A percentile compares a stretch with the other conserved stretches of the same genome.
phyloP scores from a whole-genome alignment of 371 early-diverging fungal species.

The Rhizopus arrhizus region DNA sequence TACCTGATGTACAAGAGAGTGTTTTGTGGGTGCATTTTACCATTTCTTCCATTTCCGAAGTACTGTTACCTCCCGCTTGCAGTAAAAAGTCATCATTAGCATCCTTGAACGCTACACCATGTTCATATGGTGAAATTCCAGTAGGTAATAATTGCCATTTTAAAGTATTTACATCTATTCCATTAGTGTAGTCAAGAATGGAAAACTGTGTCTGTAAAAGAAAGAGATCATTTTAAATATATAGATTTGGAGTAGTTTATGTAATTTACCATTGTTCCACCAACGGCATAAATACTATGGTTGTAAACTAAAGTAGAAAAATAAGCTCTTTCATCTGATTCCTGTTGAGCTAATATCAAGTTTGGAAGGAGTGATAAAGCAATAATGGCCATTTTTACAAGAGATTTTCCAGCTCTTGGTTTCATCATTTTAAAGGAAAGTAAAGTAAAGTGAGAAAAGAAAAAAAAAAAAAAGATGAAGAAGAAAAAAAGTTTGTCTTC shows the following conservation, averaged over 20 bases:
- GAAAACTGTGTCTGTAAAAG: slow-evolving; percentile 28
- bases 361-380: slow-evolving; percentile 7
- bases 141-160: slow-evolving; percentile 22
- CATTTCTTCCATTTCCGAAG: slow-evolving; percentile 25
- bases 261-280: slow-evolving; percentile 32
- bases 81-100: slow-evolving; percentile 22
- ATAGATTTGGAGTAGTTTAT: not conserved
- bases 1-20: slow-evolving; percentile 19
- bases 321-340: slow-evolving; percentile 14
- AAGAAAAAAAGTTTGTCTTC: slow-evolving; percentile 2
- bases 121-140: slow-evolving; percentile 17
- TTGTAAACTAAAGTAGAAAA: slow-evolving; percentile 15
- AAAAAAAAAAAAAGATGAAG: slow-evolving; percentile 10
- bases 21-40: slow-evolving; percentile 23
- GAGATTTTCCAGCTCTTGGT: slow-evolving; percentile 13
- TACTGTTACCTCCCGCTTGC: slow-evolving; percentile 29
- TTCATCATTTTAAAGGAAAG: slow-evolving; percentile 14
- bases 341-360: slow-evolving; percentile 5
- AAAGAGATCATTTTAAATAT: not conserved
- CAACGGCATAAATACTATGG: slow-evolving; percentile 23
- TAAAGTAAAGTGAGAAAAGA: slow-evolving; percentile 4
- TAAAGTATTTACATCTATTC: slow-evolving; percentile 24
- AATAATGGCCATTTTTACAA: slow-evolving; percentile 17
- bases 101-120: slow-evolving; percentile 41
- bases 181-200: slow-evolving; percentile 30